Conservation (phyloP, 2,329 filamentous ascomycete species). For the Beauveria pseudobassiana region DNA sequence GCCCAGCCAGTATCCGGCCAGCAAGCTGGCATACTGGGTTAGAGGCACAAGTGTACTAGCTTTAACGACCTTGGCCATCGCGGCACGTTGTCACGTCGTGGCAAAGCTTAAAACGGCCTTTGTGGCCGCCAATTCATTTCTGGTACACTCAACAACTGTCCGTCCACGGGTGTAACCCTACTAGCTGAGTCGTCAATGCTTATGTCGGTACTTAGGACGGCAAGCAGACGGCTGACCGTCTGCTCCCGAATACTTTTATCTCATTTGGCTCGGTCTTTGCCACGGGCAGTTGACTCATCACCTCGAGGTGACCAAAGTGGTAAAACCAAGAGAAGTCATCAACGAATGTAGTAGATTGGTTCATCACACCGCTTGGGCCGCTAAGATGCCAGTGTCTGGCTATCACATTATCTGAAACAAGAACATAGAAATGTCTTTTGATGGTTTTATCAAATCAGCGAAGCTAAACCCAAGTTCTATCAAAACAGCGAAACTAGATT, state of each 20-base stretch:
- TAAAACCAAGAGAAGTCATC: not conserved
- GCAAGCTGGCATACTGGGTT: not conserved
- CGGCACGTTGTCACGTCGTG: not conserved
- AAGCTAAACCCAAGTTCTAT: no score
- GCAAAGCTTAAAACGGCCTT: not conserved
- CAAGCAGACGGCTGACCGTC: no score
- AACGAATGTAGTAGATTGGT: not conserved
- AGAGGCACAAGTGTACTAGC: no score
- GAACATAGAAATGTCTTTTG: no score
- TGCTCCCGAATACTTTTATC: not conserved
- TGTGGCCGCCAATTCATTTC: no score
- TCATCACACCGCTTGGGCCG: no score
- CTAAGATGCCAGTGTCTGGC: no score
- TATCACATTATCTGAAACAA: no score
- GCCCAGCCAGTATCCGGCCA: not conserved
- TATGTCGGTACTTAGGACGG: not conserved
- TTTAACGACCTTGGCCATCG: not conserved
- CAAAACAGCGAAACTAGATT: no score
- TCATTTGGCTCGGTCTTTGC: not conserved
- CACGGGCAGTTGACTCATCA: not conserved
- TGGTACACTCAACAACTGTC: not conserved
- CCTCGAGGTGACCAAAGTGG: not conserved
- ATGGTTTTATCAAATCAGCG: no score
- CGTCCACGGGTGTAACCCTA: not conserved
- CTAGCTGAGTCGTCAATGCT: not conserved